Percentiles rank a stretch among this genome's conserved stretches.
Evolutionary conservation across 148 eudicot species (phyloP).

Genomic region (Diospyros lotus): DNA sequence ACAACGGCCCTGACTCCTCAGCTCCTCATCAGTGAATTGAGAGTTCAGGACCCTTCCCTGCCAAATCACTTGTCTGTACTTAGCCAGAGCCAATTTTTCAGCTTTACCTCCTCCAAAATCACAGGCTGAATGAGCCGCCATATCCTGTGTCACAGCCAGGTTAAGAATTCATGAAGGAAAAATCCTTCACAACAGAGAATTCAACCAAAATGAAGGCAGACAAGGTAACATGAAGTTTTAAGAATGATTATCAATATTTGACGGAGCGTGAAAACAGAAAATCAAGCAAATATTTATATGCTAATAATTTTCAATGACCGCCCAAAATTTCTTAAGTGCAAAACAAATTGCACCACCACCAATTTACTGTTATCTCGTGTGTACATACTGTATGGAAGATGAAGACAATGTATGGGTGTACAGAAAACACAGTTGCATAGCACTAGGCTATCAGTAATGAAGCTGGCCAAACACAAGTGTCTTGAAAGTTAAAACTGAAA

Average conservation of each 20-base stretch:
- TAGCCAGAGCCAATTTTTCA: conserved; percentile 90
- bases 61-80: conserved; percentile 89
- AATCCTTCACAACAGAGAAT: not conserved
- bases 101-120: conserved; percentile 98
- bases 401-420: not conserved
- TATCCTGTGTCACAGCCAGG: conserved; percentile 48
- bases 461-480: not conserved
- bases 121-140: conserved; percentile 99
- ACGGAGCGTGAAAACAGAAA: not conserved
- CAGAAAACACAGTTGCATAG: conserved; percentile 2
- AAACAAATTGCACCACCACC: not conserved
- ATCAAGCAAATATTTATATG: not conserved
- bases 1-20: conserved; percentile 93
- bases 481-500: not conserved
- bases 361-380: not conserved
- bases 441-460: too few relatives aligned
- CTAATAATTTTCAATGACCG: not conserved
- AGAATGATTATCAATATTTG: not conserved
- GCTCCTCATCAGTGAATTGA: conserved; percentile 81
- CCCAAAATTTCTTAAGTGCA: conserved; percentile 4
- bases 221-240: not conserved
- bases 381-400: not conserved
- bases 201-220: not conserved
- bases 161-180: not conserved
- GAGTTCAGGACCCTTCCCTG: conserved; percentile 93